Conservation (phyloP, 2,329 filamentous ascomycete genomes). For the Fusarium albosuccineum region DNA sequence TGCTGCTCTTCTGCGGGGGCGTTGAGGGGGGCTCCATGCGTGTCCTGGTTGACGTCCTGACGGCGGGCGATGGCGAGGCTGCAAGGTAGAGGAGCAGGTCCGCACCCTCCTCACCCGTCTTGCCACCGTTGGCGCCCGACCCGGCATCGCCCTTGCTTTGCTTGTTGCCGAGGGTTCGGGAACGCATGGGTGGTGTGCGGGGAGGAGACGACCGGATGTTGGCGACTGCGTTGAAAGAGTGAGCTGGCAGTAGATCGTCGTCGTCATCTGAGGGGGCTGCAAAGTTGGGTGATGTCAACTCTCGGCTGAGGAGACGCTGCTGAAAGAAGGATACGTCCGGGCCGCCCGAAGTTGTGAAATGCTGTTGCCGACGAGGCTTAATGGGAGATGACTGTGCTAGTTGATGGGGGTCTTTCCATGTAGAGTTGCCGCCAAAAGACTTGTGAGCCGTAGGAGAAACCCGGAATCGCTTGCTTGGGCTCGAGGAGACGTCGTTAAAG, state of each 20-base stretch:
- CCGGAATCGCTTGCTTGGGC: constrained; percentile 78
- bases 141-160: constrained; percentile 62
- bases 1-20: constrained; percentile 77
- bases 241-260: constrained; percentile 81
- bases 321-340: constrained; percentile 85
- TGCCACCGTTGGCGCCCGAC: constrained; percentile 61
- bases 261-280: constrained; percentile 81
- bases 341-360: constrained; percentile 78
- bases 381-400: constrained; percentile 89
- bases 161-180: constrained; percentile 60
- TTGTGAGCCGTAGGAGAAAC: constrained; percentile 70
- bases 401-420: constrained; percentile 83
- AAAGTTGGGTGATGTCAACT: constrained; percentile 71
- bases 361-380: constrained; percentile 79
- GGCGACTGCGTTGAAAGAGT: constrained; percentile 74
- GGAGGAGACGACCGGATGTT: constrained; percentile 84
- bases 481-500: constrained; percentile 68
- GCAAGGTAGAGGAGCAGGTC: constrained; percentile 87
- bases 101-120: constrained; percentile 82
- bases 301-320: constrained; percentile 75
- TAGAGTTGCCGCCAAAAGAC: constrained; percentile 66
- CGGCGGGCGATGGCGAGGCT: constrained; percentile 89
- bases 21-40: constrained; percentile 79
- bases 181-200: constrained; percentile 80
- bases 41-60: constrained; percentile 58